Evolutionary conservation across 305 asterid species (phyloP).

Genomic region (Fraxinus latifolia): DNA sequence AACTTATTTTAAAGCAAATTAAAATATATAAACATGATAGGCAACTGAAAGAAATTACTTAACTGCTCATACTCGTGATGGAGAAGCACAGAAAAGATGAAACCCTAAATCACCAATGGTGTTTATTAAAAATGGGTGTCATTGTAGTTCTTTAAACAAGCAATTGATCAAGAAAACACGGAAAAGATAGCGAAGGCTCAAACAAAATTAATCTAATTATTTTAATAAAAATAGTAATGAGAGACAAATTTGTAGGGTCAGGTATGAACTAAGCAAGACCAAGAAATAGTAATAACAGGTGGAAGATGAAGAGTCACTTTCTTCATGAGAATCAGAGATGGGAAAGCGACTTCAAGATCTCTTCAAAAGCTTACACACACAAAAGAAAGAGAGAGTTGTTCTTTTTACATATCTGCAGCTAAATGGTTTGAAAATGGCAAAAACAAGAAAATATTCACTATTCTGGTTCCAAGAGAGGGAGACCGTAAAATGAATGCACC

Average conservation of each 20-base stretch:
- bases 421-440: neutral
- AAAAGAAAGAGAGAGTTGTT: neutral
- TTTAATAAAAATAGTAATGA: neutral
- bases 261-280: slow-evolving; percentile 14
- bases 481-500: neutral
- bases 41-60: neutral
- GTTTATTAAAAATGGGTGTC: neutral
- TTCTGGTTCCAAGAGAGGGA: neutral
- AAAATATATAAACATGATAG: neutral
- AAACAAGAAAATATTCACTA: neutral
- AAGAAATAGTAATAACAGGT: slow-evolving; percentile 3
- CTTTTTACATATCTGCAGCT: neutral
- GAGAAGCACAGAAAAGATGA: neutral
- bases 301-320: slow-evolving; percentile 67
- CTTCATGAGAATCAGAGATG: slow-evolving; percentile 83
- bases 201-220: neutral
- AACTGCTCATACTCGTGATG: neutral
- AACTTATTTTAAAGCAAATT: neutral
- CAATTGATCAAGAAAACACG: slow-evolving; percentile 3
- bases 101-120: neutral
- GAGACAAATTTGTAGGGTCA: slow-evolving; percentile 11
- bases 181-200: slow-evolving; percentile 2
- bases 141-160: neutral
- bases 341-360: slow-evolving; percentile 50
- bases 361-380: neutral